Evolutionary conservation across 208 protist species (phyloP), one percentile per base, ranked within the genome.

Genomic region (Angomonas ambiguus): DNA sequence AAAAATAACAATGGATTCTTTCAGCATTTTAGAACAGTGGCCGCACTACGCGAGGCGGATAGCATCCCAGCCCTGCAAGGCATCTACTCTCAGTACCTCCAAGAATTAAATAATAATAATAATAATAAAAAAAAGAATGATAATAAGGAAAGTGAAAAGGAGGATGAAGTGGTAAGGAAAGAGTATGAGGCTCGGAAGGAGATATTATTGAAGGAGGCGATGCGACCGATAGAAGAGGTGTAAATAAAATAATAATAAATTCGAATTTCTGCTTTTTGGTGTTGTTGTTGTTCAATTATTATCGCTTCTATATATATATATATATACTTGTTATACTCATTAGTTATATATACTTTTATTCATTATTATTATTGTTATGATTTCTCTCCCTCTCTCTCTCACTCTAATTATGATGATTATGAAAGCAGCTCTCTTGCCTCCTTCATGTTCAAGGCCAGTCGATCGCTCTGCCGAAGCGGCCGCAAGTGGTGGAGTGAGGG

Each of bases 401-500:
- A 20, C 20, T 35, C 18, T 59, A 31, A 2, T 31, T 59, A 30
- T 59, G 20, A 25, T 32, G 35, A 6, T 22, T 20, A 18, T 48
- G 18, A 48, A 20, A 48, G 49, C 22, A 16, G 27, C 49, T 25
- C n/a, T 25, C 49, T 30, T 56, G n/a, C 49, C 49, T 56, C 27
- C 49, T 56, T 24, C 27, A 59, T 59, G 53, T 59, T 87, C 5
- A 67, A 75, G 13, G 38, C 61, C 27, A 80, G 76, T 11, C 30
- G 38, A 8, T 16, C 6, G 0, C 1, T 48, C 22, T 49, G 63
- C 4, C 67, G 73, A 2, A 75, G 71, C 11, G 76, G 77, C 45
- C 49, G 76, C 35, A 81, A 80, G 58, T 93, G 85, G 86, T 95
- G 83, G 83, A 82, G 77, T 33, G 87, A 92, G 48, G 86, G 85